Evolutionary conservation across 495 filamentous ascomycete genomes (phyloP).

Genomic region (Hypoxylon lienhwacheense): DNA sequence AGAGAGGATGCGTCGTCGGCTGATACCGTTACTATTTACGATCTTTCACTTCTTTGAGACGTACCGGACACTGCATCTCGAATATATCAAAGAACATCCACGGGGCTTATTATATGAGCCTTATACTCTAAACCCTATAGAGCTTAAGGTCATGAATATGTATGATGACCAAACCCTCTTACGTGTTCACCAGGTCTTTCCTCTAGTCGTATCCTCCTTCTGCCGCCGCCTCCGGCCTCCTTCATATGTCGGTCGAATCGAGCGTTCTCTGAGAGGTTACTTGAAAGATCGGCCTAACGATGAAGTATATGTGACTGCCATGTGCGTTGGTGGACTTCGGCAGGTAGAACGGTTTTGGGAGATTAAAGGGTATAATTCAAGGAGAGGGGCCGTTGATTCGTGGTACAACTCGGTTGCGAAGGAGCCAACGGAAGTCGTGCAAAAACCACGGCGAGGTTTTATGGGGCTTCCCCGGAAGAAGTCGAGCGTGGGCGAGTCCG

Average conservation of each 20-base stretch:
- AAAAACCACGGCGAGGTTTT: conserved; percentile 52
- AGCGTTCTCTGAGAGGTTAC: conserved; percentile 59
- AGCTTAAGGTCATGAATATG: conserved; percentile 56
- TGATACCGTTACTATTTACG: conserved; percentile 58
- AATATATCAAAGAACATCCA: conserved; percentile 51
- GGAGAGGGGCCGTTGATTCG: conserved; percentile 54
- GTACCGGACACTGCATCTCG: conserved; percentile 56
- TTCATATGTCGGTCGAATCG: conserved; percentile 58
- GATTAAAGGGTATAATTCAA: conserved; percentile 58
- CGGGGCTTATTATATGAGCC: conserved; percentile 44
- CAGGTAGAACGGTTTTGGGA: conserved; percentile 61
- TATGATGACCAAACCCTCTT: conserved; percentile 59
- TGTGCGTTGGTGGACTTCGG: conserved; percentile 57
- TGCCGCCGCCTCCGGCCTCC: conserved; percentile 57
- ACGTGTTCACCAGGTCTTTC: conserved; percentile 58
- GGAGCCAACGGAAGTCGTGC: conserved; percentile 43
- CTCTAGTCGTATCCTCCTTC: conserved; percentile 58
- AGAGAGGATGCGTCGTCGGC: conserved; percentile 57
- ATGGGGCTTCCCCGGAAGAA: conserved; percentile 55
- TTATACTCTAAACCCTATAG: conserved; percentile 56
- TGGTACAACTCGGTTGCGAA: conserved; percentile 55
- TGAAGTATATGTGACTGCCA: conserved; percentile 57
- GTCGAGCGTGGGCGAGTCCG: conserved; percentile 32
- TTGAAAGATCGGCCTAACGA: conserved; percentile 57
- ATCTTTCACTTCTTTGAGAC: conserved; percentile 63